phyloP scores from a whole-genome alignment of 495 filamentous ascomycete genomes.

The Thozetella sp. region DNA sequence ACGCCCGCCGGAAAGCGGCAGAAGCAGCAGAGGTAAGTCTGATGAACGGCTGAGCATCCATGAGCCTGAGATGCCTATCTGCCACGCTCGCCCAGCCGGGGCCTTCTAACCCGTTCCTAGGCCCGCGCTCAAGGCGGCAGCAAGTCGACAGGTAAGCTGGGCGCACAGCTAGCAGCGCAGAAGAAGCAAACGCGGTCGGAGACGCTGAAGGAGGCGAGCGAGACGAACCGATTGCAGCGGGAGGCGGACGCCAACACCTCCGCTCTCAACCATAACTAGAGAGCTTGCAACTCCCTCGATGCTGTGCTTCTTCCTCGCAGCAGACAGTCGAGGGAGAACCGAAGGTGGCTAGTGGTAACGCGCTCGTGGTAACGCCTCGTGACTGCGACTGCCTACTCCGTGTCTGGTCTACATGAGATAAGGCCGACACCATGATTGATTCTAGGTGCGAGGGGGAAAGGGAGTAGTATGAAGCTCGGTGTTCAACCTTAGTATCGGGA shows the following conservation, averaged over 20 bases:
- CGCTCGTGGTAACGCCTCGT: no score
- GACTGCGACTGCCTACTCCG: no score
- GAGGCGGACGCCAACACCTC: conserved; percentile 57
- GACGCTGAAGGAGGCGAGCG: conserved; percentile 58
- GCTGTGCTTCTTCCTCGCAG: neutral
- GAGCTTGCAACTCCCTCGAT: no score
- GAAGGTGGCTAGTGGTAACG: neutral
- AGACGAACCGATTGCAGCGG: conserved; percentile 54
- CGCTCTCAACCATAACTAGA: conserved; percentile 52
- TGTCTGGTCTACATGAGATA: no score
- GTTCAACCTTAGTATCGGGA: no score
- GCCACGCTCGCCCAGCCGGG: neutral
- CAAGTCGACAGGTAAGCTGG: conserved; percentile 58
- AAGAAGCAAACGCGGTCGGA: conserved; percentile 64
- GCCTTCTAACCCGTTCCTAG: conserved; percentile 19
- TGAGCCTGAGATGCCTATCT: neutral
- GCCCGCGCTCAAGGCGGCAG: conserved; percentile 39
- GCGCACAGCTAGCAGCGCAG: conserved; percentile 63
- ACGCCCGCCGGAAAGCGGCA: conserved; percentile 63
- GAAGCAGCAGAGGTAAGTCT: conserved; percentile 68
- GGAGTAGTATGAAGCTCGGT: no score
- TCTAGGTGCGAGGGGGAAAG: no score
- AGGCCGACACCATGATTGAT: no score
- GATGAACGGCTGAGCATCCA: neutral
- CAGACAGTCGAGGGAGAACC: neutral